Evolutionary conservation across 495 filamentous ascomycete genomes (phyloP), one percentile per base, ranked within the genome.

Genomic region (Ramalina intermedia): DNA sequence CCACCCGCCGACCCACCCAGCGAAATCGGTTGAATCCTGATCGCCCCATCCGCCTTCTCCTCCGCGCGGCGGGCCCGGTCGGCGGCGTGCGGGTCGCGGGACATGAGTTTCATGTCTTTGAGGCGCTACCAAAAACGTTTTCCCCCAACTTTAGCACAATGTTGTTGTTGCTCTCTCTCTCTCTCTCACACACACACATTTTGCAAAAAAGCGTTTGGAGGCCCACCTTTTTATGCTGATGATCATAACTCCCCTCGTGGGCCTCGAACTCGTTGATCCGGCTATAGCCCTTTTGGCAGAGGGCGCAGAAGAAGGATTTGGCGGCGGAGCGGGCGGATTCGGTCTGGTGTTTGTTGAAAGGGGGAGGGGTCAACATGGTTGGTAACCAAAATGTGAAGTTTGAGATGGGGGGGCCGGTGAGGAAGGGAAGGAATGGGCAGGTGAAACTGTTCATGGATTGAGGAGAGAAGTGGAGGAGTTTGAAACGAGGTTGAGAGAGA

Each of bases 311-410:
- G 69, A 98, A 95, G 24, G 85, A 78, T 55, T 84, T 85, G n/a
- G 83, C 71, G 5, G 90, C 90, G 57, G 87, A 85, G 35, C 86
- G 80, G 1, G 90, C 90, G 35, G 82, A 85, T 52, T 88, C 81
- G 3, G 90, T 95, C 67, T 89, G 66, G 43, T 8, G 35, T 24
- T 20, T 20, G 18, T 20, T 20, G 18, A 20, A 20, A 20, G 47
- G 21, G 7, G 8, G 6, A n/a, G 8, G 17, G 1, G 29, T 14
- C 5, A 11, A 17, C 18, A 49, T 20, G 2, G 1, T 20, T 20
- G 18, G 18, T 20, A 20, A 20, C 1, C 18, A 20, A 20, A 20
- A 20, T 20, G 18, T 20, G 12, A 33, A 14, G 6, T 12, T 47
- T 29, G 20, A 43, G 14, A 16, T 7, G 13, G 38, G 7, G 24